Percentiles rank a stretch among this genome's conserved stretches.
Evolutionary conservation across 202 grass and related monocot genomes (phyloP).

Genomic region (Alloteropsis angusta): DNA sequence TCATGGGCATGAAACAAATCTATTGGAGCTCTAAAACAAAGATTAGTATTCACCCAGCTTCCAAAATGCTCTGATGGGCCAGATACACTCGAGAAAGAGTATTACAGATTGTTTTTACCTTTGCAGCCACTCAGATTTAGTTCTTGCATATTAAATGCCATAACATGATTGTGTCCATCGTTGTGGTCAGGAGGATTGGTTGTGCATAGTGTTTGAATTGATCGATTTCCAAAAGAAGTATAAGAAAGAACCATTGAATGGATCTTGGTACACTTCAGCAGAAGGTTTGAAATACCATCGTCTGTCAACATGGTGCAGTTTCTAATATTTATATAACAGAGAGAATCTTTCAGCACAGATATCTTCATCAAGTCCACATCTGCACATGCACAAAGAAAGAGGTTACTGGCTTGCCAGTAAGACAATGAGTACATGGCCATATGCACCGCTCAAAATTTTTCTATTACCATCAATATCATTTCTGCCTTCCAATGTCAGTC

Average conservation of each 20-base stretch:
- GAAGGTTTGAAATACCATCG: conserved; percentile 51
- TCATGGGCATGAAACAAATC: background rate
- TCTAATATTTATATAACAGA: conserved; percentile 83
- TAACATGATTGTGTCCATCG: conserved; percentile 28
- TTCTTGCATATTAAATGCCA: conserved; percentile 48
- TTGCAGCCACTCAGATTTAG: conserved; percentile 60
- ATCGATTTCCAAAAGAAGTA: conserved; percentile 61
- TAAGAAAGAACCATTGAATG: conserved; percentile 65
- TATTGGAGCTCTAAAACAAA: too few relatives aligned
- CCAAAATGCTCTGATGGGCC: too few relatives aligned
- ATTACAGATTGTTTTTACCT: conserved; percentile 49
- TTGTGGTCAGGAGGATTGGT: conserved; percentile 11
- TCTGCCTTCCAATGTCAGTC: conserved; percentile 72
- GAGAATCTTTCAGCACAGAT: conserved; percentile 38
- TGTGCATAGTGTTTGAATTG: conserved; percentile 41
- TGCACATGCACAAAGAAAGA: conserved; percentile 29
- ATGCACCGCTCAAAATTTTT: background rate
- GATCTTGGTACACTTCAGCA: conserved; percentile 52
- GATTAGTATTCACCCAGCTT: too few relatives aligned
- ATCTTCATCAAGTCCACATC: conserved; percentile 51
- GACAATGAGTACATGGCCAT: background rate
- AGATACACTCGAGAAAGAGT: too few relatives aligned
- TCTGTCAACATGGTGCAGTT: conserved; percentile 67
- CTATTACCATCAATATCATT: conserved; percentile 61
- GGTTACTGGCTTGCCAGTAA: conserved; percentile 8